A percentile compares a stretch with the other conserved stretches of the same genome.
Conservation (phyloP, 2,329 filamentous ascomycete species). For the Alternaria burnsii region DNA sequence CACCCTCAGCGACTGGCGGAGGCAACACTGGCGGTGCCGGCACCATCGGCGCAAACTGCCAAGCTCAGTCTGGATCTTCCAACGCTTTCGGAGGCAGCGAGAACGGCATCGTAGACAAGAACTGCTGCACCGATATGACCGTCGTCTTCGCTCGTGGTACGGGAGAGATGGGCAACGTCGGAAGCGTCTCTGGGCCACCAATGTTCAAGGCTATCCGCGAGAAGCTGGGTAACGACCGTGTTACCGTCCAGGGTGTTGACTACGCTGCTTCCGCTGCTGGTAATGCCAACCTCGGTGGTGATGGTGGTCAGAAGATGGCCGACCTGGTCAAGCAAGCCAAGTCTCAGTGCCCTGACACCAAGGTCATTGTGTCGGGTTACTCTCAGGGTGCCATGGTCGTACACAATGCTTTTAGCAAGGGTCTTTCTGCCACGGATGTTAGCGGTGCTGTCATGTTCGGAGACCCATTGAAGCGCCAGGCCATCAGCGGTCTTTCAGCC, state of each 20-base stretch:
- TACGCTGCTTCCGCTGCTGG: slow-evolving; percentile 41
- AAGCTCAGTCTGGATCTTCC: slow-evolving; percentile 23
- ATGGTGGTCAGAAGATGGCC: slow-evolving; percentile 41
- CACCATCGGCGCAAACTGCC: slow-evolving; percentile 36
- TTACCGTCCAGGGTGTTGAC: slow-evolving; percentile 45
- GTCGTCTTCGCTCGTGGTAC: slow-evolving; percentile 57
- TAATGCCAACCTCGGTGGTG: slow-evolving; percentile 35
- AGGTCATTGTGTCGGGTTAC: slow-evolving; percentile 46
- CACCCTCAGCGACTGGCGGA: not conserved
- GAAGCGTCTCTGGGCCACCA: slow-evolving; percentile 52
- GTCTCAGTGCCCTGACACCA: slow-evolving; percentile 42
- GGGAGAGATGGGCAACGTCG: slow-evolving; percentile 55
- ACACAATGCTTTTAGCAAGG: slow-evolving; percentile 40
- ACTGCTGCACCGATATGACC: slow-evolving; percentile 53
- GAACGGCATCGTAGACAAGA: slow-evolving; percentile 52
- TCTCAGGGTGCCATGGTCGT: slow-evolving; percentile 47
- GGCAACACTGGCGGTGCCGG: slow-evolving; percentile 9
- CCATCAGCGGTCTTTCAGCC: slow-evolving; percentile 28
- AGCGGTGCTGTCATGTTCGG: slow-evolving; percentile 41
- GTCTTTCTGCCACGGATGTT: slow-evolving; percentile 33
- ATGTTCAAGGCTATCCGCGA: slow-evolving; percentile 41
- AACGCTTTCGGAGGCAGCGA: slow-evolving; percentile 40
- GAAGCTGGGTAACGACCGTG: slow-evolving; percentile 37
- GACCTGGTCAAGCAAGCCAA: slow-evolving; percentile 33
- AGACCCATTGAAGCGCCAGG: slow-evolving; percentile 41